Evolutionary conservation across 2,329 filamentous ascomycete species (phyloP).

Genomic region (Zymoseptoria ardabiliae): DNA sequence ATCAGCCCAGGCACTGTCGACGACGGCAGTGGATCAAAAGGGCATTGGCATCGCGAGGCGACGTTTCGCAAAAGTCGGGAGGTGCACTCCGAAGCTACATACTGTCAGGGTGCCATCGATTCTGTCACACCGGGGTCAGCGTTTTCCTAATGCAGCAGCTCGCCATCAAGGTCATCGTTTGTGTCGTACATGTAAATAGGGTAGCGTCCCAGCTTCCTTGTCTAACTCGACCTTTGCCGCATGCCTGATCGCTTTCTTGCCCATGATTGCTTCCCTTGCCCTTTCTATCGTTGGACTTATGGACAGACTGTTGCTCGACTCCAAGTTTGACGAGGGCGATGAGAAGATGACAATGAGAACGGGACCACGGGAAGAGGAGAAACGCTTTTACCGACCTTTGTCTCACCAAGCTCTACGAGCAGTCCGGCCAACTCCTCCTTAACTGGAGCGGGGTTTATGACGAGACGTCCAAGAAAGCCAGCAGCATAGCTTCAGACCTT

Average conservation of each 20-base stretch:
- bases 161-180: conserved; percentile 12
- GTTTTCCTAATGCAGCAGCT: neutral
- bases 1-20: neutral
- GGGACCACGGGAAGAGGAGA: neutral
- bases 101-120: conserved; percentile 91
- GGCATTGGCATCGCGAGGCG: too few species aligned
- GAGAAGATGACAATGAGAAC: neutral
- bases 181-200: conserved; percentile 30
- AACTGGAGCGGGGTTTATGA: neutral
- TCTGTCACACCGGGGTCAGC: conserved; percentile 44
- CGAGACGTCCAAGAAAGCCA: neutral
- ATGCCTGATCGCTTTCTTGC: conserved; percentile 55
- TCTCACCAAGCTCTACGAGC: neutral
- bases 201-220: conserved; percentile 62
- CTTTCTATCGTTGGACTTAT: neutral
- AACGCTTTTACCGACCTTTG: neutral
- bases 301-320: neutral
- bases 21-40: conserved; percentile 3
- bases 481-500: neutral
- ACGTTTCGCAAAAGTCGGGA: conserved; percentile 71
- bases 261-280: conserved; percentile 33
- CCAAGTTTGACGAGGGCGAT: neutral
- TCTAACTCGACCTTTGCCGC: conserved; percentile 66
- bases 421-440: neutral
- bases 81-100: conserved; percentile 68